Conservation (phyloP, 768 basidiomycete genomes). For the Panaeolus cyanescens region DNA sequence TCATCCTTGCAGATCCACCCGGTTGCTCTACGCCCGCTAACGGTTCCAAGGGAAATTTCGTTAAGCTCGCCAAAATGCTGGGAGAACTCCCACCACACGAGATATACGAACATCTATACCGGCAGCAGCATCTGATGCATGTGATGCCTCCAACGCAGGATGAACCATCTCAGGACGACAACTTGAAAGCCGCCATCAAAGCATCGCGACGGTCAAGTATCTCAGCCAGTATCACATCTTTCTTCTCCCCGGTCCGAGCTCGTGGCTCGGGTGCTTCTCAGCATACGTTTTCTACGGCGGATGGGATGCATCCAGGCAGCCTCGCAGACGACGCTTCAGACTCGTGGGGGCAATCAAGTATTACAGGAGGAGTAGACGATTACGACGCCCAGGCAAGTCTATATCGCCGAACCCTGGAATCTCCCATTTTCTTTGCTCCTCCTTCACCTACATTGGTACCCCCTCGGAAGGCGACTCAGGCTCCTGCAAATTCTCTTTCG, state of each 20-base stretch:
- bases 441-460: constrained; percentile 21
- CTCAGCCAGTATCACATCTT: constrained; percentile 13
- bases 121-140: background rate
- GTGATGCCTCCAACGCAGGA: background rate
- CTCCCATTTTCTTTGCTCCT: constrained; percentile 31
- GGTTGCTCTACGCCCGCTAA: background rate
- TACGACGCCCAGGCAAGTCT: constrained; percentile 10
- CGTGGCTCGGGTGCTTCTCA: constrained; percentile 13
- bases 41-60: background rate
- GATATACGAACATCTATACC: background rate
- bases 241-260: constrained; percentile 11
- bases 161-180: background rate
- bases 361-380: background rate
- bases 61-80: background rate
- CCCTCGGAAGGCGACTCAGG: background rate
- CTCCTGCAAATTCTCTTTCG: constrained; percentile 1
- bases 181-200: constrained; percentile 7
- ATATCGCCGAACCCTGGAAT: constrained; percentile 18
- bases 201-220: constrained; percentile 15
- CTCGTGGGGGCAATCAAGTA: constrained; percentile 13
- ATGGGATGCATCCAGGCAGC: constrained; percentile 23
- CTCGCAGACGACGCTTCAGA: constrained; percentile 23
- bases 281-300: constrained; percentile 16
- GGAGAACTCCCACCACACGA: background rate
- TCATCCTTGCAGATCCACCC: background rate